These are phyloP conservation scores for Rosa hybrid DNA, from an alignment of 331 rosid genomes.

Conservation along the genomic window DNA sequence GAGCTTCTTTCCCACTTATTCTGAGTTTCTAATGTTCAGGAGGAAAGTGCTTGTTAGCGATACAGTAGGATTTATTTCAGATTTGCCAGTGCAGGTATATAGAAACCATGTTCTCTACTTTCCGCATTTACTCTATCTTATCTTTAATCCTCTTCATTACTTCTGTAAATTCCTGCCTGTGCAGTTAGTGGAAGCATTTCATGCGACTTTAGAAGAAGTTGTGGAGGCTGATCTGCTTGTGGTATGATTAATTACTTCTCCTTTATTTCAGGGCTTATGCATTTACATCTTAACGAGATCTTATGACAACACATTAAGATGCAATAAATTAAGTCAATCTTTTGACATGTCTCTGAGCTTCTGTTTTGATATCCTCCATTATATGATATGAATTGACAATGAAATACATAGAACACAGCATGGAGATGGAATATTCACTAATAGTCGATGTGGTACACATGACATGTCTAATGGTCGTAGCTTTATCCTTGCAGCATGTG, in stretches of 20 bases:
- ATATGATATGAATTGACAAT: background rate
- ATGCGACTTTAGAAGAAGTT: constrained; percentile 95
- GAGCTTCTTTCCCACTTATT: constrained; percentile 4
- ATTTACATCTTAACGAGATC: background rate
- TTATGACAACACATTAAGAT: background rate
- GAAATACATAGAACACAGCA: background rate
- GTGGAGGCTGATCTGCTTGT: constrained; percentile 95
- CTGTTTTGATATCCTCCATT: background rate
- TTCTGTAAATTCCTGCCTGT: constrained; percentile 24
- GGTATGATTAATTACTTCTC: constrained; percentile 47
- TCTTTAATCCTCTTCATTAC: constrained; percentile 21
- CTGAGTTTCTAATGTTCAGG: constrained; percentile 40
- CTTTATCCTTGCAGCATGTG: constrained; percentile 65
- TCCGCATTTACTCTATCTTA: constrained; percentile 12
- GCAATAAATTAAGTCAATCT: background rate
- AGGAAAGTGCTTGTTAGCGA: constrained; percentile 86
- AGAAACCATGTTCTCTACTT: constrained; percentile 29
- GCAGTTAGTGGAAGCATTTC: constrained; percentile 94
- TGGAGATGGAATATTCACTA: background rate
- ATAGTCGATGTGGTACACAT: background rate
- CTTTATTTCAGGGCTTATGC: background rate
- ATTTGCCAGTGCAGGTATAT: constrained; percentile 90
- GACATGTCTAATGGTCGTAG: constrained; percentile 15
- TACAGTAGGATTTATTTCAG: constrained; percentile 90
- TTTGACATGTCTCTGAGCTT: background rate